Evolutionary conservation across 1,284 basidiomycete species (phyloP), one percentile per base, ranked within the genome.

Genomic region (Puccinia triticina): DNA sequence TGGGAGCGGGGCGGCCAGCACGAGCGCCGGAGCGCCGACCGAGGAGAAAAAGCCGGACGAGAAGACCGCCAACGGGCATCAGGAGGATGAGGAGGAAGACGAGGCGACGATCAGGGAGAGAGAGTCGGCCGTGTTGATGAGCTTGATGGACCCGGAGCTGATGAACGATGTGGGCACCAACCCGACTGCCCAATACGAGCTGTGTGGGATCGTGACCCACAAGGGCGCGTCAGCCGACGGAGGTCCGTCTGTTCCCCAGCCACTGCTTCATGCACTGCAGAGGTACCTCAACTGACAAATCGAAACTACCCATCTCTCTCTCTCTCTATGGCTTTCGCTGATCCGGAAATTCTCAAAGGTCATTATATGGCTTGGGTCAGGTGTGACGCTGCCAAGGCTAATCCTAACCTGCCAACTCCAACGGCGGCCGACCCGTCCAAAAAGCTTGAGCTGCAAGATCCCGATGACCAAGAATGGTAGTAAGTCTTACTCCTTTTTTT

Each of bases 151-250:
- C 85, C 88, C 91, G 0, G 90, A 90, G 73, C 84, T 94, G 81
- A 91, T 90, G 85, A 88, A 86, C 1, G 94, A 96, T 86, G 86
- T 90, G 18, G 94, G 94, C 0, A 89, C 90, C 83, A 94, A 92
- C 86, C 87, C 90, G 40, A 92, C 90, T 21, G 94, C 92, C 16
- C 85, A 95, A 85, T 96, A 95, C 87, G 94, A 96, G 82, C 90
- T 96, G 53, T 91, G 93, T 81, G 93, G 93, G 0, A 93, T 99
- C 86, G 92, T 99, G 21, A 97, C 95, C 37, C 96, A 98, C 90
- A 99, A 99, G 87, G 97, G 97, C 23, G 92, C 95, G 0, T 93
- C 93, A 0, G 95, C 96, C 0, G 95, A 98, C 86, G 92, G 93
- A 0, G 96, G 86, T 69, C 83, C 84, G 61, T 80, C 73, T 53